phyloP scores from a whole-genome alignment of 176 grass and related monocot genomes.

The Aegilops bicornis region DNA sequence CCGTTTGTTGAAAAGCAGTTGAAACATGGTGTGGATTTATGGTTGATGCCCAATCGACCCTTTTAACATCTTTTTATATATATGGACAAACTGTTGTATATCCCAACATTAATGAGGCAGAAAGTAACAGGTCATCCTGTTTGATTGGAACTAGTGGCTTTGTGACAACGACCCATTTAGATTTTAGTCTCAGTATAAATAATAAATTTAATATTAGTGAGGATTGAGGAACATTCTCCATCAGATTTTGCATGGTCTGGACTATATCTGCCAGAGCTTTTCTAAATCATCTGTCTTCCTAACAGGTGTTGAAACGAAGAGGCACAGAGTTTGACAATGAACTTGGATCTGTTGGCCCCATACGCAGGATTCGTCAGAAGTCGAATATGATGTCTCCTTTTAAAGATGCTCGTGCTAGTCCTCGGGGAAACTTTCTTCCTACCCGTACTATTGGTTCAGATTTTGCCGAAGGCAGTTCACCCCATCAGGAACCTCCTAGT shows the following conservation, averaged over 20 bases:
- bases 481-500: constrained; percentile 32
- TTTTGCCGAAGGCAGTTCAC: constrained; percentile 32
- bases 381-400: constrained; percentile 52
- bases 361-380: constrained; percentile 89
- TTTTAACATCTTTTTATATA: not conserved
- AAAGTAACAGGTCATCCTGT: not conserved
- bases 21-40: not conserved
- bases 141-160: not conserved
- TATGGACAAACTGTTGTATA: not conserved
- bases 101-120: not conserved
- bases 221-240: not conserved
- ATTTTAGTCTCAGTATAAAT: not conserved
- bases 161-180: not conserved
- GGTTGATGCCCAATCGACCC: not conserved
- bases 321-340: constrained; percentile 58
- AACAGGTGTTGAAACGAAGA: constrained; percentile 78
- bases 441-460: constrained; percentile 33
- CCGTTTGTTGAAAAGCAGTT: constrained; percentile 1
- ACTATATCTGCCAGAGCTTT: constrained; percentile 4
- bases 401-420: constrained; percentile 34
- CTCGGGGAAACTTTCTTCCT: constrained; percentile 48
- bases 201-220: constrained; percentile 2
- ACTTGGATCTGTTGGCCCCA: constrained; percentile 63
- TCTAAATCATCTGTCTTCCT: constrained; percentile 4
- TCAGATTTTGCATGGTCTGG: not conserved